Conservation (phyloP, 169 alveolate species). For the Plasmodium malariae region DNA sequence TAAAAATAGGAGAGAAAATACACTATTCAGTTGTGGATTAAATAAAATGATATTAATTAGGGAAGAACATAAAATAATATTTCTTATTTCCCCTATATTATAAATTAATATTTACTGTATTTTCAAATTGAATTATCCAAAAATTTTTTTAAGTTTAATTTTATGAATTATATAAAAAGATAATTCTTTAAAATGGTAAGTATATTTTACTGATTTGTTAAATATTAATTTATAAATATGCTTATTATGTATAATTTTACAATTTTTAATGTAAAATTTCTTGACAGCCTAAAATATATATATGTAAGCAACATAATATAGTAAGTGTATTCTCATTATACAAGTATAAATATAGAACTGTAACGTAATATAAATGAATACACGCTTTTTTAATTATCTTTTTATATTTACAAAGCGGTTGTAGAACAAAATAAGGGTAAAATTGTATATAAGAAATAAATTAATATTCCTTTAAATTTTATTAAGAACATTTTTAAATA, state of each 20-base stretch:
- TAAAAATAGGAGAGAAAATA: neutral
- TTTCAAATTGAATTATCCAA: neutral
- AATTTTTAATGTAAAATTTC: too few relatives aligned
- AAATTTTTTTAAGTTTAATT: neutral
- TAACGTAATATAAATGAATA: too few relatives aligned
- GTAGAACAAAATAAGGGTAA: neutral
- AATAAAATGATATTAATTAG: slow-evolving; percentile 19
- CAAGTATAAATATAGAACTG: too few relatives aligned
- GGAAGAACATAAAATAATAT: slow-evolving; percentile 12
- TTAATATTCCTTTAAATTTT: neutral
- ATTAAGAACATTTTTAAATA: neutral
- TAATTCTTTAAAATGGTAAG: neutral
- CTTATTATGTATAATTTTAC: neutral
- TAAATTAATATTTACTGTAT: neutral
- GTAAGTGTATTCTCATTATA: too few relatives aligned
- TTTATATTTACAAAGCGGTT: too few relatives aligned
- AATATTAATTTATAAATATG: too few relatives aligned
- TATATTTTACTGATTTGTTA: neutral
- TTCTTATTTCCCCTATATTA: slow-evolving; percentile 2
- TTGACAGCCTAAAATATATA: too few relatives aligned
- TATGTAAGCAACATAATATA: too few relatives aligned
- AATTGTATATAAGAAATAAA: neutral
- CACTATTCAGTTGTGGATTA: neutral
- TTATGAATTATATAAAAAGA: neutral
- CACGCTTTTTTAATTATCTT: neutral